These are phyloP conservation scores for Triticum monococcum DNA, from an alignment of 176 grass and related monocot species.

Conservation along the genomic window DNA sequence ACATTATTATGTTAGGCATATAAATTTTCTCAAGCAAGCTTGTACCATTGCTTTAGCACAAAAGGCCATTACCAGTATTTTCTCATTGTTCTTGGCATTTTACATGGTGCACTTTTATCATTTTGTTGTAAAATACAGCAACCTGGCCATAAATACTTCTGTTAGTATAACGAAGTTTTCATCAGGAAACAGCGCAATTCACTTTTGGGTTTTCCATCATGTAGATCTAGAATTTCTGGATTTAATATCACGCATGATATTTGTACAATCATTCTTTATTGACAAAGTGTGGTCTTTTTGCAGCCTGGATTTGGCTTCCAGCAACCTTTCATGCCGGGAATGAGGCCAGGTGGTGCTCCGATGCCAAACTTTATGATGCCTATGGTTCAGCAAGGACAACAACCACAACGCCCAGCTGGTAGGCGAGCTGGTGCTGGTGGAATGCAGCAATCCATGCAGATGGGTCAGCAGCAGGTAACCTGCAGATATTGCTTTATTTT, in stretches of 20 bases:
- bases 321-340: slow-evolving; percentile 81
- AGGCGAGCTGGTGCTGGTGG: slow-evolving; percentile 51
- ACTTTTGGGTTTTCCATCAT: neutral
- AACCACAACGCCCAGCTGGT: slow-evolving; percentile 62
- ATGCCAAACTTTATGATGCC: slow-evolving; percentile 81
- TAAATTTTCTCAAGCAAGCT: neutral
- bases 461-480: slow-evolving; percentile 66
- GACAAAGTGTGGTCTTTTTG: slow-evolving; percentile 6
- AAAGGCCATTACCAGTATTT: neutral
- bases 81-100: neutral
- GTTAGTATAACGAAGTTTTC: neutral
- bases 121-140: neutral
- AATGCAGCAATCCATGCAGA: slow-evolving; percentile 58
- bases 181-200: neutral
- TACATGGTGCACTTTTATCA: neutral
- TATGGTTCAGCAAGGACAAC: slow-evolving; percentile 82
- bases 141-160: neutral
- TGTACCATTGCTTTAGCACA: neutral
- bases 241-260: neutral
- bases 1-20: neutral
- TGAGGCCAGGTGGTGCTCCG: slow-evolving; percentile 65
- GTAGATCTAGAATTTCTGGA: neutral
- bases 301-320: slow-evolving; percentile 95
- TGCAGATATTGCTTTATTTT: neutral
- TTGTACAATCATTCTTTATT: neutral